Evolutionary conservation across 352 stramenopile genomes (phyloP), one percentile per base, ranked within the genome.

Genomic region (Pythium periplocum): DNA sequence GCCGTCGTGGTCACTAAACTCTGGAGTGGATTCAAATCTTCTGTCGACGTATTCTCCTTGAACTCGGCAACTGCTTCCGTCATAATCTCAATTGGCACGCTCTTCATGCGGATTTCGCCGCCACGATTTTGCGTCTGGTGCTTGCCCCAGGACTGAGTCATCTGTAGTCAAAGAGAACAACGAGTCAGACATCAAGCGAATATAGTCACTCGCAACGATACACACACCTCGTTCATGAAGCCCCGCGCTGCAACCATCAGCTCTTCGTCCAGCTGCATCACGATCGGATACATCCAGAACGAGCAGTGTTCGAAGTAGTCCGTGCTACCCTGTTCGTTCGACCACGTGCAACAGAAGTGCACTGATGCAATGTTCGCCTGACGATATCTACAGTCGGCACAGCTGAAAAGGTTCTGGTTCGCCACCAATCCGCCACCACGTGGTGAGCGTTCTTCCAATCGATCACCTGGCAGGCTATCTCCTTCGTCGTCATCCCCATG

Each of bases 221-320:
- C 12, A 64, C 66, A 51, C 75, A 92, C 83, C 50, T 78, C 64
- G 57, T 71, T 84, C 47, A 93, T 59, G 59, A 95, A 95, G 35
- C 76, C 77, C 46, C 82, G 75, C 41, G 77, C 75, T 34, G 84
- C 78, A 36, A 90, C 69, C 11, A 95, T 56, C 0, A 93, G 52
- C 33, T 95, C 86, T 85, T 95, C 86, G 44, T 95, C 86, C 11
- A 95, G 45, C 48, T 94, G 83, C 30, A 79, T 82, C 43, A 90
- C 87, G 34, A 95, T 74, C 11, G 86, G 86, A 48, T 90, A 86
- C 53, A 94, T 59, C 79, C 83, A 93, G 43, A 94, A 89, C 4
- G 81, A 94, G 50, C 73, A 95, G 59, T 95, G 84, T 64, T 95
- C 86, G 46, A 93, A 95, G 63, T 95, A 95, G 53, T 93, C 85